Evolutionary conservation across 2,329 filamentous ascomycete species (phyloP), one percentile per base, ranked within the genome.

Genomic region (Aspergillus ochraceus): DNA sequence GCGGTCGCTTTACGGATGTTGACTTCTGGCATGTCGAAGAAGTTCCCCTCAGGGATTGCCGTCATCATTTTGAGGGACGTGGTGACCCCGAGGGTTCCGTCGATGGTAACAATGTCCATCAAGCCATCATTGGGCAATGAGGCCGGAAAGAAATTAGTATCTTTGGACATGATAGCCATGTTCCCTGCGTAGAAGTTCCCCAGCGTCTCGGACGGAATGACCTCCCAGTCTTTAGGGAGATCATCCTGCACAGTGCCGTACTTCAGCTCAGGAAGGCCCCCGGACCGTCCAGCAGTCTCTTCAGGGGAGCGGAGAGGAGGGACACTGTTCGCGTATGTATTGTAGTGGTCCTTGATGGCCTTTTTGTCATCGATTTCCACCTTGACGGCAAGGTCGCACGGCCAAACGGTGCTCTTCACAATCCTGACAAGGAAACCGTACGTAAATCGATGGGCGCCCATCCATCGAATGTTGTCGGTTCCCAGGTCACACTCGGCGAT

Each of bases 141-240:
- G 1, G 91, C 89, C 2, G 26, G 91, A 83, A 82, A 99, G 80
- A 98, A 96, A 70, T 92, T 92, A 60, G 88, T 84, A 64, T 94
- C 89, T 12, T 91, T 84, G 0, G 93, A 88, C 91, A 99, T 94
- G 76, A 90, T 96, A 24, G 90, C 87, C 89, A 98, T 96, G 74
- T 97, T 99, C 62, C 95, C 95, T 32, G 89, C 90, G 77, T 96
- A 98, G 74, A 99, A 96, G 70, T 91, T 97, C 51, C 92, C 92
- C 57, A 99, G 80, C 30, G 89, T 91, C 63, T 95, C 87, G 63
- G 90, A 85, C 0, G 90, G 86, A 3, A 90, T 78, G 20, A 89
- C 78, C 61, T 90, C 83, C 92, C 95, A 99, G 50, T 86, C 89
- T 2, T 84, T 79, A 0, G 92, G 93, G 0, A 98, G 74, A 17